Evolutionary conservation across 139 green algal genomes (phyloP).

Genomic region (Coccomyxa sp.): DNA sequence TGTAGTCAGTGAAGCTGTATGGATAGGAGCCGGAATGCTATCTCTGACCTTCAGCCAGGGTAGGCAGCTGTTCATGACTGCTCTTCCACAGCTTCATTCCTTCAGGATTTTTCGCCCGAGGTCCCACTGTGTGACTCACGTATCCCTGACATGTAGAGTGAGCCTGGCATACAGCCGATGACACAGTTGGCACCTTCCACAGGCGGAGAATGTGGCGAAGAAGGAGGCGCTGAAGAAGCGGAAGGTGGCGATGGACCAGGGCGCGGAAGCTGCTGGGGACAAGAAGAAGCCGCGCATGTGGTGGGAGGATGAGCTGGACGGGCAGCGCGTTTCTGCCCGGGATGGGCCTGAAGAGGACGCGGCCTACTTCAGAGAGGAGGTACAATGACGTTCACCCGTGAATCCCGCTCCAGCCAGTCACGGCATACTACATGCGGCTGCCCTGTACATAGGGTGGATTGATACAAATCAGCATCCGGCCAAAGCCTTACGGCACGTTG

Average conservation of each 20-base stretch:
- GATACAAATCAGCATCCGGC: background rate
- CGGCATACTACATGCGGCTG: background rate
- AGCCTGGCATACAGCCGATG: background rate
- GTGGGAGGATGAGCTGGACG: constrained; percentile 8
- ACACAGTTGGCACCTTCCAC: background rate
- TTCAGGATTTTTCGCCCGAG: background rate
- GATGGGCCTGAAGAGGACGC: constrained; percentile 52
- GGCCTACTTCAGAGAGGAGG: constrained; percentile 53
- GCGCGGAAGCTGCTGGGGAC: constrained; percentile 1
- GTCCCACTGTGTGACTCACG: background rate
- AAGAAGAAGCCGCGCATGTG: constrained; percentile 22
- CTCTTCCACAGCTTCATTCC: background rate
- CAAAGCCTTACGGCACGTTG: background rate
- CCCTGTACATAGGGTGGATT: background rate
- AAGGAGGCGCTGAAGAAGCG: constrained; percentile 40
- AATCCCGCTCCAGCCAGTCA: background rate
- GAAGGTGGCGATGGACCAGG: constrained; percentile 3
- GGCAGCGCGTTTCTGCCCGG: background rate
- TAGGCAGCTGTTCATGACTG: background rate
- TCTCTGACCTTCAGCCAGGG: background rate
- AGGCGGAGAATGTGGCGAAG: constrained; percentile 62
- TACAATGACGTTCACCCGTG: background rate
- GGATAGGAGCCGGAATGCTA: background rate
- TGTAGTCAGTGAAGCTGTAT: background rate
- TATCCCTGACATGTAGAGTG: background rate